phyloP scores from a whole-genome alignment of 2,329 filamentous ascomycete species.

The Diaporthe vexans region DNA sequence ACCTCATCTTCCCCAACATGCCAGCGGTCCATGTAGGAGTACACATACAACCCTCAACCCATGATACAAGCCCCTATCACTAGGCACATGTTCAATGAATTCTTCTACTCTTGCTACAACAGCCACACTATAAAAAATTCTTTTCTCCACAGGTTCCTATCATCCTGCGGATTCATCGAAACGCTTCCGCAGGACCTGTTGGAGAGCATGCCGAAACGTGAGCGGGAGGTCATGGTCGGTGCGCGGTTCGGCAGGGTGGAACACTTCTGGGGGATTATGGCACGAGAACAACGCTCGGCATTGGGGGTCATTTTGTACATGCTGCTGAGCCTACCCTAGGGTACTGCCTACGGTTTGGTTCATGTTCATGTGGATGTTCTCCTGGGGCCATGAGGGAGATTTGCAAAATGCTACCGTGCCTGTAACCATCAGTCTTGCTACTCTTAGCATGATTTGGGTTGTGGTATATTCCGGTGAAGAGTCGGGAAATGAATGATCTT shows the following conservation, averaged over 20 bases:
- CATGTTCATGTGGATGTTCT: conserved; percentile 16
- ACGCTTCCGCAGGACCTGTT: conserved; percentile 12
- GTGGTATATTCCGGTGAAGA: background rate
- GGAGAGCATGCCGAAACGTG: conserved; percentile 22
- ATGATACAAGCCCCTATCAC: conserved; percentile 16
- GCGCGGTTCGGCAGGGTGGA: conserved; percentile 18
- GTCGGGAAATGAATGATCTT: background rate
- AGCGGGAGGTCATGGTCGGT: background rate
- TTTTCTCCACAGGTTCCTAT: background rate
- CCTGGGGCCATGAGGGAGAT: conserved; percentile 1
- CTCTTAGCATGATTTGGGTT: background rate
- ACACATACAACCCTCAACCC: conserved; percentile 18
- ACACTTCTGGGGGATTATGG: conserved; percentile 24
- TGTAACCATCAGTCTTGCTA: conserved; percentile 1
- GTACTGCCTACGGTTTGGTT: conserved; percentile 19
- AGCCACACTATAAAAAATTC: background rate
- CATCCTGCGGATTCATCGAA: background rate
- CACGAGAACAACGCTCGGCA: conserved; percentile 2
- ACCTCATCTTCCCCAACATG: too few species aligned
- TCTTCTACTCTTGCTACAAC: conserved; percentile 25
- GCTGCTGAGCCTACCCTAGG: conserved; percentile 27
- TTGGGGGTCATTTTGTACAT: conserved; percentile 16
- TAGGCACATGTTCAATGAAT: conserved; percentile 16
- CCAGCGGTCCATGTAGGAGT: too few species aligned
- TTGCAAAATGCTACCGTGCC: conserved; percentile 15